These are phyloP conservation scores for Rhizopus microsporus DNA, from an alignment of 371 early-diverging fungal species.

Conservation along the genomic window DNA sequence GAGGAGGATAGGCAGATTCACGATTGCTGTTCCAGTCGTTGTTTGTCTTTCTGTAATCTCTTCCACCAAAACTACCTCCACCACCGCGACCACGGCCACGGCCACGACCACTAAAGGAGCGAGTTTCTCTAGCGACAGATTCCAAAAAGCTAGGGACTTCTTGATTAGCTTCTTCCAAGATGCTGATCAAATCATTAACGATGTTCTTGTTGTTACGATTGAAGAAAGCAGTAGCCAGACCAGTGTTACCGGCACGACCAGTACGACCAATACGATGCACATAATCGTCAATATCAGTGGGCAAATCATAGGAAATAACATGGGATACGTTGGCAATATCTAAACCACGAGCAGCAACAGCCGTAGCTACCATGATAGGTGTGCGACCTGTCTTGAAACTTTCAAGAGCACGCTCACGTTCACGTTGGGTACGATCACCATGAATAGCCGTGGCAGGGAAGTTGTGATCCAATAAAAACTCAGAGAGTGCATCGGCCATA, in stretches of 20 bases:
- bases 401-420: constrained; percentile 93
- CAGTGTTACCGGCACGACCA: constrained; percentile 90
- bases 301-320: constrained; percentile 95
- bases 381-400: constrained; percentile 90
- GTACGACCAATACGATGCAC: constrained; percentile 99
- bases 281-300: constrained; percentile 93
- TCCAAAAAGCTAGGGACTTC: constrained; percentile 71
- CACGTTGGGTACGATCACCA: constrained; percentile 95
- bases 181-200: constrained; percentile 83
- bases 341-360: constrained; percentile 99
- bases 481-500: constrained; percentile 94
- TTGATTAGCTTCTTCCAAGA: constrained; percentile 67
- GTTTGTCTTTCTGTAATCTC: constrained; percentile 42
- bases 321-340: constrained; percentile 91
- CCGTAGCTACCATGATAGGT: constrained; percentile 98
- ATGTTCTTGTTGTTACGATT: constrained; percentile 91
- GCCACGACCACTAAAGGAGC: constrained; percentile 65
- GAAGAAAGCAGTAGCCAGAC: constrained; percentile 97
- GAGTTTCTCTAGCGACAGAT: constrained; percentile 43
- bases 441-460: constrained; percentile 97
- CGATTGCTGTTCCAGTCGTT: constrained; percentile 17
- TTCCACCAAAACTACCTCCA: constrained; percentile 52
- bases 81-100: constrained; percentile 71
- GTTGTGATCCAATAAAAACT: constrained; percentile 67
- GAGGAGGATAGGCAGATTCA: constrained; percentile 2